Base-by-base conservation (phyloP, 2,329 filamentous ascomycete genomes). In the Fusarium musae region DNA sequence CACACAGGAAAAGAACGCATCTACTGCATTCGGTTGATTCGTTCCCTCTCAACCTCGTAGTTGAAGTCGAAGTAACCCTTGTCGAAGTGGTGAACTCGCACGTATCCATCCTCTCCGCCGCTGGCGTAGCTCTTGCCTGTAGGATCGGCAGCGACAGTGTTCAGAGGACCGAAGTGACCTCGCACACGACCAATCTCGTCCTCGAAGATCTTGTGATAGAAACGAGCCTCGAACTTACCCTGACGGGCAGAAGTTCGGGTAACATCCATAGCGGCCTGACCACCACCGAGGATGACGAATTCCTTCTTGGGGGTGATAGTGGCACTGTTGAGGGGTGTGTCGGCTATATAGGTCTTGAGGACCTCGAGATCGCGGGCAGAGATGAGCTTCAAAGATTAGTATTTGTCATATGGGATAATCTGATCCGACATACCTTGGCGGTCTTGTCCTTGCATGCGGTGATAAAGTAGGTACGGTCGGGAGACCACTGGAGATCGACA, bases 191-290 rank as follows among this genome's bases (percentile, higher is more conserved):
- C 96, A 80, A 98, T 96, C 87, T 99, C 96, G 84, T 99, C 96
- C 85, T 97, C 95, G 83, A 99, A 98, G 83, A 99, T 93, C 90
- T 97, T 98, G 92, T 99, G 96, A 89, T 98, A 99, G 89, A 99
- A 99, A 76, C 96, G 92, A 49, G 96, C 96, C 85, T 99, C 96
- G 87, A 99, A 99, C 87, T 98, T 98, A 86, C 96, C 96, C 88
- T 99, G 96, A 76, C 96, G 91, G 56, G 95, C 92, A 39, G 93
- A 93, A 58, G 96, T 98, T 61, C 94, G 97, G 66, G 96, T 99
- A 84, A 99, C 96, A 82, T 98, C 96, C 94, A 98, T 98, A 81
- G 96, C 96, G 75, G 95, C 96, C 86, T 99, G 96, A 78, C 96
- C 96, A 90, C 96, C 96, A 79, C 96, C 96, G 49, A 99, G 92